These are phyloP conservation scores for Neurospora terricola DNA, from an alignment of 495 filamentous ascomycete genomes.

Conservation along the genomic window DNA sequence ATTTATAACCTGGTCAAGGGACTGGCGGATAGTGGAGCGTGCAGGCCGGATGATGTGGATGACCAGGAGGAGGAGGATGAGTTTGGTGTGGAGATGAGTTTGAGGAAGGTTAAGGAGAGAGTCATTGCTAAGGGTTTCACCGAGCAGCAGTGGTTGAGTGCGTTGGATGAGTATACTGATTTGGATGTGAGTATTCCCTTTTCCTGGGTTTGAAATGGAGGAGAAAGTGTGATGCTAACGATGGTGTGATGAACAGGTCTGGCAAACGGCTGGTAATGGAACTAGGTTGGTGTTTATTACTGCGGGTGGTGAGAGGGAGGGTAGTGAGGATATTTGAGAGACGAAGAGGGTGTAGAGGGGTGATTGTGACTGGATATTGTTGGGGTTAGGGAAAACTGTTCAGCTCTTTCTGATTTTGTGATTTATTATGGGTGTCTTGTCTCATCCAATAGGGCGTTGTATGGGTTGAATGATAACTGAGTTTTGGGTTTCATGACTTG, in stretches of 20 bases:
- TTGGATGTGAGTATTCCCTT: conserved; percentile 61
- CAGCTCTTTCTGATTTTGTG: background rate
- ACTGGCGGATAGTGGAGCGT: conserved; percentile 67
- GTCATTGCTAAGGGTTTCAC: conserved; percentile 96
- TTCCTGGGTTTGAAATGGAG: too few relatives aligned
- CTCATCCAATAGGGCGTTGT: background rate
- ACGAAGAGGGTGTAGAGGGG: background rate
- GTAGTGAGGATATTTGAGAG: conserved; percentile 17
- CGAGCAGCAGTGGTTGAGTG: conserved; percentile 75
- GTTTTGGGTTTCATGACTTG: background rate
- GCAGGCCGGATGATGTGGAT: conserved; percentile 57
- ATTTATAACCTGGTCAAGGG: conserved; percentile 89
- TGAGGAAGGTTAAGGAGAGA: conserved; percentile 77
- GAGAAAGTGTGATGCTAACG: background rate
- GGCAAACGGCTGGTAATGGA: conserved; percentile 86
- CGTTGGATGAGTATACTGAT: conserved; percentile 80
- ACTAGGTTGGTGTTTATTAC: conserved; percentile 72
- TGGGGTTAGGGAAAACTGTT: background rate
- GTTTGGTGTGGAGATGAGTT: conserved; percentile 59
- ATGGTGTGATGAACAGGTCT: conserved; percentile 62
- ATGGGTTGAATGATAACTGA: background rate
- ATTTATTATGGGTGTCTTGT: background rate
- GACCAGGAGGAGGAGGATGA: conserved; percentile 45
- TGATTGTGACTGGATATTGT: background rate
- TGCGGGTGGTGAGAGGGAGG: conserved; percentile 27